Conservation (phyloP, 176 grass and related monocot genomes). For the Thinopyrum elongatum region DNA sequence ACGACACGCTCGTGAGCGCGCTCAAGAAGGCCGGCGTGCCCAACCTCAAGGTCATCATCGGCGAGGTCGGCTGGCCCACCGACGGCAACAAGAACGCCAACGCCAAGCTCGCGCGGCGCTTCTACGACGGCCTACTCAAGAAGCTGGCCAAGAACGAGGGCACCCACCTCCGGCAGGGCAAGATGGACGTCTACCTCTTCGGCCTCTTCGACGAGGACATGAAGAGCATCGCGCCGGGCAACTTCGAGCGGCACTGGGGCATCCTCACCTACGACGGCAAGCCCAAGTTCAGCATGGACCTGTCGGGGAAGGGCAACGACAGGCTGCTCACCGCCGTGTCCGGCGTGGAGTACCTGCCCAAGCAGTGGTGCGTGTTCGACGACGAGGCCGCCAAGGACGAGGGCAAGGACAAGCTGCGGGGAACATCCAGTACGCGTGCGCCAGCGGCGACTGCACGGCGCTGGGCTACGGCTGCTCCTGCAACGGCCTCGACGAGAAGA, state of each 20-base stretch:
- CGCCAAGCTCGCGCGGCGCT: constrained; percentile 36
- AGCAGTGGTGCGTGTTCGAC: constrained; percentile 79
- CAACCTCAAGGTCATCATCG: constrained; percentile 67
- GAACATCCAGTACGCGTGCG: constrained; percentile 68
- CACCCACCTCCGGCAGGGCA: constrained; percentile 56
- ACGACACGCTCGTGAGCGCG: constrained; percentile 64
- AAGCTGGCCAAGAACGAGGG: constrained; percentile 61
- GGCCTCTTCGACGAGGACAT: constrained; percentile 80
- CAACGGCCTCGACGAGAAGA: constrained; percentile 48
- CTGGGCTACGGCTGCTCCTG: constrained; percentile 61
- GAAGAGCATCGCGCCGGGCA: constrained; percentile 73
- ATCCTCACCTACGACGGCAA: constrained; percentile 85
- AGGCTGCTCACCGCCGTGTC: constrained; percentile 36
- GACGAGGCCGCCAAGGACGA: constrained; percentile 46
- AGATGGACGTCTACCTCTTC: constrained; percentile 78
- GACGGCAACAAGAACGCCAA: constrained; percentile 73
- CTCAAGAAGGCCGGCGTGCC: constrained; percentile 78
- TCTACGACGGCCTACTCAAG: constrained; percentile 65
- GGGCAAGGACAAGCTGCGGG: background rate
- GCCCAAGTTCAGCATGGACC: constrained; percentile 81
- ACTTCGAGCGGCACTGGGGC: constrained; percentile 83
- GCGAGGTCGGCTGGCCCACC: constrained; percentile 84
- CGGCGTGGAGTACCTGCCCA: constrained; percentile 52
- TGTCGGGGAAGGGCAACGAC: constrained; percentile 53
- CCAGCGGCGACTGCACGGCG: constrained; percentile 73